phyloP scores from a whole-genome alignment of 805 yeast species.

The Metschnikowia lochheadii region DNA sequence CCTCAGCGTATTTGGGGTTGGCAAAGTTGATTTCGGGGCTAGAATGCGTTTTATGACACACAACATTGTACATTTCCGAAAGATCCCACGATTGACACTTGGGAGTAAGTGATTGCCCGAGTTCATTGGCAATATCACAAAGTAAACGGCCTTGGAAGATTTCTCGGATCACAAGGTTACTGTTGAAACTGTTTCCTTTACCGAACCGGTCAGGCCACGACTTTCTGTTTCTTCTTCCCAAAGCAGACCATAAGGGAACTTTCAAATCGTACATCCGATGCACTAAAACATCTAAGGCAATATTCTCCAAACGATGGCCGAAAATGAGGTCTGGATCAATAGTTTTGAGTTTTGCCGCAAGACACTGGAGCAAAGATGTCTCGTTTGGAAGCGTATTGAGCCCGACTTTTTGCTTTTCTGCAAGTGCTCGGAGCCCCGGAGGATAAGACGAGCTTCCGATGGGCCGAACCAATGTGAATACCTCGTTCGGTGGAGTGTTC shows the following conservation, averaged over 20 bases:
- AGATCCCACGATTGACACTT: constrained; percentile 95
- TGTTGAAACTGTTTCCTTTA: constrained; percentile 46
- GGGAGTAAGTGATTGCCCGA: constrained; percentile 87
- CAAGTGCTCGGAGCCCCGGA: constrained; percentile 63
- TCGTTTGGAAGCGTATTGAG: constrained; percentile 68
- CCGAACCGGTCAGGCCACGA: constrained; percentile 76
- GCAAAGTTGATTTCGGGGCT: constrained; percentile 73
- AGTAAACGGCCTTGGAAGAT: constrained; percentile 79
- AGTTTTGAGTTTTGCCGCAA: constrained; percentile 63
- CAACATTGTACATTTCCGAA: constrained; percentile 82
- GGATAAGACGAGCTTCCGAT: constrained; percentile 64
- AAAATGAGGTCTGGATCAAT: constrained; percentile 89
- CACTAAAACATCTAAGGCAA: constrained; percentile 72
- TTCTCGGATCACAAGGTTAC: constrained; percentile 57
- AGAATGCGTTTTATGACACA: constrained; percentile 58
- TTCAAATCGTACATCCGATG: constrained; percentile 75
- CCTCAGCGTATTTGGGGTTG: constrained; percentile 60
- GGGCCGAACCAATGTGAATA: constrained; percentile 78
- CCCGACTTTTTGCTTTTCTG: constrained; percentile 48
- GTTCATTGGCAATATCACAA: constrained; percentile 90
- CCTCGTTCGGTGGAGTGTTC: constrained; percentile 53
- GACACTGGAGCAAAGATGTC: constrained; percentile 64
- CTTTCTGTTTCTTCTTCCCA: constrained; percentile 79
- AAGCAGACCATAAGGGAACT: constrained; percentile 70
- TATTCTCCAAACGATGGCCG: constrained; percentile 81